Percentiles rank a stretch among this genome's conserved stretches.
Conservation (phyloP, 1,284 basidiomycete genomes). For the Singerocomus inundabilis region DNA sequence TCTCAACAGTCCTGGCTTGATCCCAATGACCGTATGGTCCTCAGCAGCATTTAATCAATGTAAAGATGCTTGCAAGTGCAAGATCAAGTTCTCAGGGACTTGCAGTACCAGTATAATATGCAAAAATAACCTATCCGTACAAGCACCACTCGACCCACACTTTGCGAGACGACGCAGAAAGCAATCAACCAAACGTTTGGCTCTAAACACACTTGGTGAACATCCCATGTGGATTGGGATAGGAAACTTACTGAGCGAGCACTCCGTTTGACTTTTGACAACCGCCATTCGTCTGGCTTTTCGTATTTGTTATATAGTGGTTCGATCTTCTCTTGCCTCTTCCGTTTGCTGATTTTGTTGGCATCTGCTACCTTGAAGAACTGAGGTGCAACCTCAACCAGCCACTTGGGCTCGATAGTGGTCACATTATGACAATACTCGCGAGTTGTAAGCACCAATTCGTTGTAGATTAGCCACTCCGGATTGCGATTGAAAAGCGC, state of each 20-base stretch:
- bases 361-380: conserved; percentile 98
- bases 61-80: not conserved
- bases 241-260: conserved; percentile 68
- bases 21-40: not conserved
- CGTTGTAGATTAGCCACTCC: conserved; percentile 65
- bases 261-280: conserved; percentile 86
- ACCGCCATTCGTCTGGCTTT: conserved; percentile 87
- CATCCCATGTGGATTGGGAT: conserved; percentile 5
- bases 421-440: conserved; percentile 98
- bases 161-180: not conserved
- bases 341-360: conserved; percentile 95
- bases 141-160: conserved; percentile 6
- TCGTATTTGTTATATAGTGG: conserved; percentile 89
- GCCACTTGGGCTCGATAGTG: conserved; percentile 97
- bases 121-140: conserved; percentile 19
- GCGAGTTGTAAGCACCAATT: conserved; percentile 61
- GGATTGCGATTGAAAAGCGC: conserved; percentile 92
- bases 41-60: not conserved
- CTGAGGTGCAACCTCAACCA: conserved; percentile 95
- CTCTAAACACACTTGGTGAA: conserved; percentile 45
- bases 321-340: conserved; percentile 96
- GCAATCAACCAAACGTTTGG: conserved; percentile 71
- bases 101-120: not conserved
- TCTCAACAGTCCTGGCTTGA: not conserved
- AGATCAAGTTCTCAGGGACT: not conserved